phyloP scores from a whole-genome alignment of 1,284 basidiomycete genomes.

The Papiliotrema fonsecae region DNA sequence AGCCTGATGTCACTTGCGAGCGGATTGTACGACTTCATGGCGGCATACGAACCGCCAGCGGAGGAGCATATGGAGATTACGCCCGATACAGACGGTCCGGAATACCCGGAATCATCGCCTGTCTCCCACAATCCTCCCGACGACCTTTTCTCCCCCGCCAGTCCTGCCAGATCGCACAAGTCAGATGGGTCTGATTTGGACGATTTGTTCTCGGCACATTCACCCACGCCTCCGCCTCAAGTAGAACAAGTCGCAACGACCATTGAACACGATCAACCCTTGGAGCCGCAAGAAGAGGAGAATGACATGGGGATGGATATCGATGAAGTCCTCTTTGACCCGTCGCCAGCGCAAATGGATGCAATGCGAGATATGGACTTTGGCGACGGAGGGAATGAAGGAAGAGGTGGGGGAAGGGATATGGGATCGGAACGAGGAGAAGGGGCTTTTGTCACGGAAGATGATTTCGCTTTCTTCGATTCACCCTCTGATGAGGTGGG shows the following conservation, averaged over 20 bases:
- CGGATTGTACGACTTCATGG: slow-evolving; percentile 30
- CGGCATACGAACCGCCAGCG: slow-evolving; percentile 24
- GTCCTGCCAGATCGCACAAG: not conserved
- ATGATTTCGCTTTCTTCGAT: slow-evolving; percentile 46
- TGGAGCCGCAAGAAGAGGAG: not conserved
- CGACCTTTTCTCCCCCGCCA: not conserved
- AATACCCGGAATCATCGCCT: not conserved
- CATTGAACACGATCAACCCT: not conserved
- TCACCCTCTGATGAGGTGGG: slow-evolving; percentile 19
- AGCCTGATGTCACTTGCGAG: slow-evolving; percentile 29
- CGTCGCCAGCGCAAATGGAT: not conserved
- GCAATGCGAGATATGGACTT: not conserved
- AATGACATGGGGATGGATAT: not conserved
- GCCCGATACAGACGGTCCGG: slow-evolving; percentile 2
- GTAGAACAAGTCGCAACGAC: not conserved
- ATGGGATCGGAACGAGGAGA: not conserved
- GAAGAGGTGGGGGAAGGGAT: not conserved
- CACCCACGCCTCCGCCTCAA: slow-evolving; percentile 9
- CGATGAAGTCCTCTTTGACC: not conserved
- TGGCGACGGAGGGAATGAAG: no score
- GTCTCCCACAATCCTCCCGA: not conserved
- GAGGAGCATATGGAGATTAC: not conserved
- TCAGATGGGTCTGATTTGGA: slow-evolving; percentile 23
- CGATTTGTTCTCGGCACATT: slow-evolving; percentile 37
- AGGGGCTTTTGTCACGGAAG: slow-evolving; percentile 31